Conservation (phyloP, 306 rosid species). For the Prunus mongolica region DNA sequence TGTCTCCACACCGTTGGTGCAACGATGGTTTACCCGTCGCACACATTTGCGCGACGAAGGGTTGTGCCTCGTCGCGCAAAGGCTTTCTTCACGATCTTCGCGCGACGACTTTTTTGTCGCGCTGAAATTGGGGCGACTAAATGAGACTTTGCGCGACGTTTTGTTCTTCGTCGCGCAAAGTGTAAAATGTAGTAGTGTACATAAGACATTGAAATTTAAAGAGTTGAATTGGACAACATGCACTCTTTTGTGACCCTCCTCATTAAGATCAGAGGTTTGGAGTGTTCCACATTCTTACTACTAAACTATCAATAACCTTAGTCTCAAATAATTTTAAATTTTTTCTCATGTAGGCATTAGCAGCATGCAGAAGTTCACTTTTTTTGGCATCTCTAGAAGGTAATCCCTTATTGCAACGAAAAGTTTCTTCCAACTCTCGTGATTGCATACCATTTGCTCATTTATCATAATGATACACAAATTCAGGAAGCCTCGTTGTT, state of each 20-base stretch:
- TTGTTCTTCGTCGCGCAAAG: too few species aligned
- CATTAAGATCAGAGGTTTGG: background rate
- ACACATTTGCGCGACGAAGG: too few species aligned
- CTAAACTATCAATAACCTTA: background rate
- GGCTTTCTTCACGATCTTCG: too few species aligned
- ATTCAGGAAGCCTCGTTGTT: background rate
- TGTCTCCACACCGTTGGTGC: too few species aligned
- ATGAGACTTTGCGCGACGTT: too few species aligned
- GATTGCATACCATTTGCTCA: background rate
- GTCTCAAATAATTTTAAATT: background rate
- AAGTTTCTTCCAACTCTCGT: background rate
- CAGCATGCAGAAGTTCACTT: background rate
- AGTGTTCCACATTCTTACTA: background rate
- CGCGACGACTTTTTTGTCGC: too few species aligned
- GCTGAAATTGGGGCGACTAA: too few species aligned
- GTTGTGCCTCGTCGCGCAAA: too few species aligned
- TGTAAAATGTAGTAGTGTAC: too few species aligned
- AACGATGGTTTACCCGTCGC: too few species aligned
- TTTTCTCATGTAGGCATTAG: background rate
- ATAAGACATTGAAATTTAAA: too few species aligned
- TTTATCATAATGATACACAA: background rate
- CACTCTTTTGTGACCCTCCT: background rate
- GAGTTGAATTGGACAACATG: too few species aligned
- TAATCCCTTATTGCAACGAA: background rate
- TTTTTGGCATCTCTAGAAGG: background rate